Evolutionary conservation across 1,139 yeast genomes (phyloP).

Genomic region (Kodamaea alishanica): DNA sequence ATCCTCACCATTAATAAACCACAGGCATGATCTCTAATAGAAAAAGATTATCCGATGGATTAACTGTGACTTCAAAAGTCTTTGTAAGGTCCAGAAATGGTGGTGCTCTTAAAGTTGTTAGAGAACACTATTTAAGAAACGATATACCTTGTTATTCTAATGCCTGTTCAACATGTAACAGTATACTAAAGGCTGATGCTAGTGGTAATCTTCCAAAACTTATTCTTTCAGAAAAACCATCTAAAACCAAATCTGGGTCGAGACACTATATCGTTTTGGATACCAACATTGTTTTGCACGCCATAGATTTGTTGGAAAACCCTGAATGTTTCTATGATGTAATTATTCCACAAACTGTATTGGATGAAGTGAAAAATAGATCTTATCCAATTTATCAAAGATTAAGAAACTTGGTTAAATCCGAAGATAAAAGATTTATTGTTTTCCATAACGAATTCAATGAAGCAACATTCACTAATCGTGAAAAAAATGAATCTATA

Average conservation of each 20-base stretch:
- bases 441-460: slow-evolving; percentile 93
- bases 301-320: slow-evolving; percentile 85
- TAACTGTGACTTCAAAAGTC: slow-evolving; percentile 82
- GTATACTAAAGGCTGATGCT: slow-evolving; percentile 52
- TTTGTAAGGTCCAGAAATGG: slow-evolving; percentile 90
- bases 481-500: slow-evolving; percentile 66
- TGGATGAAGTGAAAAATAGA: slow-evolving; percentile 87
- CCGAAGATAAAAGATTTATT: slow-evolving; percentile 78
- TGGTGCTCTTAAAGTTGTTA: slow-evolving; percentile 82
- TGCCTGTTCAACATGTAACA: slow-evolving; percentile 62
- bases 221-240: slow-evolving; percentile 50
- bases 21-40: slow-evolving; percentile 14
- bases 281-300: slow-evolving; percentile 83
- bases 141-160: slow-evolving; percentile 90
- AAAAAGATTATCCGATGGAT: slow-evolving; percentile 52
- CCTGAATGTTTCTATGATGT: slow-evolving; percentile 79
- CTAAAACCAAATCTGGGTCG: slow-evolving; percentile 29
- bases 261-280: slow-evolving; percentile 81
- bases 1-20: no score
- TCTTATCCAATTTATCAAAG: slow-evolving; percentile 88
- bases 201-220: slow-evolving; percentile 50
- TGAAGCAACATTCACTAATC: slow-evolving; percentile 61
- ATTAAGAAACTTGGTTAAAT: slow-evolving; percentile 69
- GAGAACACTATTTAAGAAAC: slow-evolving; percentile 88
- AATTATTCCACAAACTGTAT: slow-evolving; percentile 86